Base-by-base conservation (phyloP, 2,329 filamentous ascomycete genomes). In the Colletotrichum endophyticum region DNA sequence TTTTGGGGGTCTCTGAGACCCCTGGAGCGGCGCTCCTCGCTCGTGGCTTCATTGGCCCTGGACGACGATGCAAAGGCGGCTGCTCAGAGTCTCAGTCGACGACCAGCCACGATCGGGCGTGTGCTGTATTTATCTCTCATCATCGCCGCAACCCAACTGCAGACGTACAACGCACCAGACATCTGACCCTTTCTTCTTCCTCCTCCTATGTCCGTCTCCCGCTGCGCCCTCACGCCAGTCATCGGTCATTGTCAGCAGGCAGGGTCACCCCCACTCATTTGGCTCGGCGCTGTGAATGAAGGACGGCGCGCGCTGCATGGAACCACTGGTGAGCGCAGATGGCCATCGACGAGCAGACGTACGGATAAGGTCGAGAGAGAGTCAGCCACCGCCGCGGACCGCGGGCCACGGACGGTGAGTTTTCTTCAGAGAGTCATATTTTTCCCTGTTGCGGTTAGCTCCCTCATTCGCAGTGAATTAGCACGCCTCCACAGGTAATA, bases 371-470 rank as follows among this genome's bases (percentile, higher is more conserved):
- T 56, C 11, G 62, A 27, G 5, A 25, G 56, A 44, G 25, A 30
- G 53, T 59, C 53, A 70, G 62, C 62, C 62, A 39, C 62, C 44
- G 32, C 62, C 32, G 30, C 59, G 28, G 34, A 27, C 34, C 62
- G 32, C 32, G 62, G 62, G 22, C 34, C 36, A 27, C 63, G 63
- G 63, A 63, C 25, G 34, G 32, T 57, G 44, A 39, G 13, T 39
- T 69, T 57, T 73, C 59, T 22, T 44, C 53, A 49, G 32, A 19
- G n/a, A 13, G 27, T 32, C 34, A 39, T 39, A 19, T 49, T 62
- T 56, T 73, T 75, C 16, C 73, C 73, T 5, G 8, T 57, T 36
- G 19, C 30, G 70, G 70, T 73, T 75, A 75, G 73, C 59, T 27
- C 32, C 32, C 32, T 15, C 30, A 66, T 34, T 66, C 62, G 57